Percentiles rank a stretch among this genome's conserved stretches.
These are phyloP conservation scores for Suhomyces emberorum DNA, from an alignment of 805 yeast species.

Conservation along the genomic window DNA sequence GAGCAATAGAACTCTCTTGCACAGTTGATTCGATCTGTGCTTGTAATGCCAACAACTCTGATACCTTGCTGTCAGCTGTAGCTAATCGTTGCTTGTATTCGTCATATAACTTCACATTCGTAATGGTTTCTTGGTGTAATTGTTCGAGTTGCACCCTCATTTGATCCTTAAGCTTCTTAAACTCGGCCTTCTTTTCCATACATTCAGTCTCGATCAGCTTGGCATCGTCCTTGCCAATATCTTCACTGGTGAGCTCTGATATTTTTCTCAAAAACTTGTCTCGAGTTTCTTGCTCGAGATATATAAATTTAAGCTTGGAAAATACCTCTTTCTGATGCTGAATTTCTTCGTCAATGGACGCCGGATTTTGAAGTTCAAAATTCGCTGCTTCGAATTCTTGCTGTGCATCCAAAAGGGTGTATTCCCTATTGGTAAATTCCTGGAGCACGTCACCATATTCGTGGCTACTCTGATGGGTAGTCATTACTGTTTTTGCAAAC, in stretches of 20 bases:
- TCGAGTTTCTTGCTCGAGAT: slow-evolving; percentile 68
- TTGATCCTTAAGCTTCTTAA: slow-evolving; percentile 23
- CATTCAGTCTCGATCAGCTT: slow-evolving; percentile 20
- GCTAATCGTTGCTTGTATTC: slow-evolving; percentile 21
- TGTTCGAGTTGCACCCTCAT: slow-evolving; percentile 25
- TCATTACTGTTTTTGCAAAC: too few species aligned
- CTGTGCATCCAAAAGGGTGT: slow-evolving; percentile 5
- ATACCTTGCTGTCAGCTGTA: slow-evolving; percentile 24
- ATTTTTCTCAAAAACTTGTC: slow-evolving; percentile 60
- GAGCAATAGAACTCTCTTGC: slow-evolving; percentile 5
- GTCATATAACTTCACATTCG: slow-evolving; percentile 22
- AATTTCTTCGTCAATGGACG: slow-evolving; percentile 28
- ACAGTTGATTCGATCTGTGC: slow-evolving; percentile 13
- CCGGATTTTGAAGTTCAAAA: slow-evolving; percentile 9
- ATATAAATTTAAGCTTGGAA: slow-evolving; percentile 58
- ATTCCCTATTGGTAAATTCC: slow-evolving; percentile 2
- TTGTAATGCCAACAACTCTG: slow-evolving; percentile 21
- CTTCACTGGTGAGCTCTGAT: slow-evolving; percentile 28
- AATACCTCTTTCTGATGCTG: slow-evolving; percentile 39
- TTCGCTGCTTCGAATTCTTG: slow-evolving; percentile 11
- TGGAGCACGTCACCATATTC: background rate
- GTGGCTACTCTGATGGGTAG: background rate
- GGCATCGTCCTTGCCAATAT: slow-evolving; percentile 18
- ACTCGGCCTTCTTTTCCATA: slow-evolving; percentile 17
- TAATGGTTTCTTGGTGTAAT: slow-evolving; percentile 26